Percentiles rank a stretch among this genome's conserved stretches.
These are phyloP conservation scores for Craspedostauros australis DNA, from an alignment of 108 stramenopile species.

Conservation along the genomic window DNA sequence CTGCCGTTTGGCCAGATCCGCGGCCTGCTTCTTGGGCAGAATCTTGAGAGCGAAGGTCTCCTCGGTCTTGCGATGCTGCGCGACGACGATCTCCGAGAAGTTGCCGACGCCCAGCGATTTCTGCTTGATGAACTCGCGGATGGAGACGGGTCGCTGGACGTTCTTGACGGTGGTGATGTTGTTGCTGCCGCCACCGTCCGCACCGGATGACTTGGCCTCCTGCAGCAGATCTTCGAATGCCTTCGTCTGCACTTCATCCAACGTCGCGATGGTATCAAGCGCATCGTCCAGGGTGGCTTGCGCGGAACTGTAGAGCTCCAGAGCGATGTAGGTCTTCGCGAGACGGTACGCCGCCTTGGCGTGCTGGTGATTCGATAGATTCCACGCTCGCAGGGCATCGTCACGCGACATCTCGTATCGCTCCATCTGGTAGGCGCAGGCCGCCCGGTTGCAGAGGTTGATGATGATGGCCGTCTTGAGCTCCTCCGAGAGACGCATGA, in stretches of 20 bases:
- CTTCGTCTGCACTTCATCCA: constrained; percentile 20
- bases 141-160: constrained; percentile 51
- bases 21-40: constrained; percentile 88
- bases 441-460: constrained; percentile 74
- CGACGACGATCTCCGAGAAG: constrained; percentile 78
- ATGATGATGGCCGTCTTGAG: constrained; percentile 36
- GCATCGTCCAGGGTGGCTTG: constrained; percentile 25
- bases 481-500: no score
- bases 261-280: background rate
- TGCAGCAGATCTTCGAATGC: constrained; percentile 49
- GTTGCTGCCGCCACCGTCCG: constrained; percentile 3
- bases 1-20: constrained; percentile 78
- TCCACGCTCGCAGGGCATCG: constrained; percentile 58
- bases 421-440: constrained; percentile 63
- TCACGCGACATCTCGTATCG: constrained; percentile 42
- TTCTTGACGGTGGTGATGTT: constrained; percentile 46
- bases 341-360: constrained; percentile 72
- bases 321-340: constrained; percentile 59
- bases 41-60: constrained; percentile 95
- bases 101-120: constrained; percentile 79
- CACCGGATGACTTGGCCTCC: constrained; percentile 6
- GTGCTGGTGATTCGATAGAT: constrained; percentile 20
- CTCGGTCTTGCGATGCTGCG: constrained; percentile 68
- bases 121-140: constrained; percentile 62
- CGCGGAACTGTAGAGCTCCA: constrained; percentile 36